Conservation (phyloP, 768 basidiomycete species). For the Boletus subparvulus region DNA sequence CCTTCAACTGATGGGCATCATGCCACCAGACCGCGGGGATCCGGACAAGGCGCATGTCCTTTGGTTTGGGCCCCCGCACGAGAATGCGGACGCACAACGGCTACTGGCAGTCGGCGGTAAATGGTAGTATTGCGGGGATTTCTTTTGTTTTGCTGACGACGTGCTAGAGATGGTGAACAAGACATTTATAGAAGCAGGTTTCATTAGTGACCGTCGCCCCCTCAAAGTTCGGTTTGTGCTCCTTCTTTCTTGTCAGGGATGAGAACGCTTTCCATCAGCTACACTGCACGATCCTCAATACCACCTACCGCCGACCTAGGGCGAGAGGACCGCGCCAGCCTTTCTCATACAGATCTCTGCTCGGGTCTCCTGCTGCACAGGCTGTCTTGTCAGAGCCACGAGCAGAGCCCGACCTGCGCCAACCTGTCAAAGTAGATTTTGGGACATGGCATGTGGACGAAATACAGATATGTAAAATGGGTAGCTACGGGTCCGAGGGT, state of each 20-base stretch:
- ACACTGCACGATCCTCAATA: constrained; percentile 53
- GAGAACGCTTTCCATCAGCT: constrained; percentile 29
- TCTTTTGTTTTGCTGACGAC: constrained; percentile 4
- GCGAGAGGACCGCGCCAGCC: constrained; percentile 31
- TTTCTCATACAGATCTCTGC: constrained; percentile 42
- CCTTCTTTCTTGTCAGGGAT: background rate
- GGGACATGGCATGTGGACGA: constrained; percentile 55
- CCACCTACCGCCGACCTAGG: constrained; percentile 42
- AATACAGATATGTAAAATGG: constrained; percentile 71
- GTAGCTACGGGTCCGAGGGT: constrained; percentile 59
- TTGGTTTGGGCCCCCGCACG: constrained; percentile 49
- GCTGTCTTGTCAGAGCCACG: constrained; percentile 1
- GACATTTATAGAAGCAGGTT: constrained; percentile 42
- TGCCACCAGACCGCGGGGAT: constrained; percentile 40
- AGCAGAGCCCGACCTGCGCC: constrained; percentile 5
- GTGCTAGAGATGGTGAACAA: constrained; percentile 41
- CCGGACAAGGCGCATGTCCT: constrained; percentile 52
- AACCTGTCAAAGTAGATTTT: constrained; percentile 42
- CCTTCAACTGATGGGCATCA: constrained; percentile 51
- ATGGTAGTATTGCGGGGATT: constrained; percentile 1
- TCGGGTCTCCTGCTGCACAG: constrained; percentile 28
- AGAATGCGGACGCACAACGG: constrained; percentile 30
- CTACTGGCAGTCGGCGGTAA: constrained; percentile 38
- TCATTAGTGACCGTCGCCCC: constrained; percentile 47
- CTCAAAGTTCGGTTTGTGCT: constrained; percentile 42